Evolutionary conservation across 2,329 filamentous ascomycete species (phyloP), one percentile per base, ranked within the genome.

Genomic region (Dactylellina leptospora): DNA sequence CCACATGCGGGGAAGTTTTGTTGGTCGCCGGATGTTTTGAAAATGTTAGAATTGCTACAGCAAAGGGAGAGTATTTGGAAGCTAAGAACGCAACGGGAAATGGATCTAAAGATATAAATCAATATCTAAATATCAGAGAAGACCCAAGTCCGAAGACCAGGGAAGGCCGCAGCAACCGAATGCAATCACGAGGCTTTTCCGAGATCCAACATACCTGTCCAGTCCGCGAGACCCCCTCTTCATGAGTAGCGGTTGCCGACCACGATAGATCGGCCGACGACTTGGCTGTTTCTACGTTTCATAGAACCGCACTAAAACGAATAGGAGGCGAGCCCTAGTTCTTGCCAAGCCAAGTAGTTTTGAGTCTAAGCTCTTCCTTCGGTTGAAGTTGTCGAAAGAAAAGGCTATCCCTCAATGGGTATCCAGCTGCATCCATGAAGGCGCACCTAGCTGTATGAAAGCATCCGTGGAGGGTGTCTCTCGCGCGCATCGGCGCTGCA

Each of bases 381-480:
- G 68, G 59, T 64, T 72, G 59, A 72, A 64, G 53, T 64, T 64
- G 68, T 63, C 68, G 38, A 72, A 64, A 64, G 42, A 18, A 23
- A 58, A 16, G 36, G 50, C 23, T 33, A 50, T 44, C 36, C 53
- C 66, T 42, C 42, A 16, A 42, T 22, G 23, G 38, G 48, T 56
- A 62, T 45, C 58, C 22, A 22, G 64, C 45, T 45, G 36, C n/a
- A 45, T 38, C n/a, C n/a, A n/a, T n/a, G n/a, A n/a, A n/a, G n/a
- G n/a, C n/a, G n/a, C n/a, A n/a, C n/a, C n/a, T n/a, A n/a, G n/a
- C n/a, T n/a, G n/a, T n/a, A n/a, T 48, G 2, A 48, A 48, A 36
- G 40, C 40, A 64, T 58, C 23, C 27, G 10, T 50, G 23, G 47
- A 64, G 53, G 22, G 44, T 56, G 40, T 38, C 36, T 23, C 23